phyloP scores from a whole-genome alignment of 495 filamentous ascomycete species.

The Apodospora peruviana region DNA sequence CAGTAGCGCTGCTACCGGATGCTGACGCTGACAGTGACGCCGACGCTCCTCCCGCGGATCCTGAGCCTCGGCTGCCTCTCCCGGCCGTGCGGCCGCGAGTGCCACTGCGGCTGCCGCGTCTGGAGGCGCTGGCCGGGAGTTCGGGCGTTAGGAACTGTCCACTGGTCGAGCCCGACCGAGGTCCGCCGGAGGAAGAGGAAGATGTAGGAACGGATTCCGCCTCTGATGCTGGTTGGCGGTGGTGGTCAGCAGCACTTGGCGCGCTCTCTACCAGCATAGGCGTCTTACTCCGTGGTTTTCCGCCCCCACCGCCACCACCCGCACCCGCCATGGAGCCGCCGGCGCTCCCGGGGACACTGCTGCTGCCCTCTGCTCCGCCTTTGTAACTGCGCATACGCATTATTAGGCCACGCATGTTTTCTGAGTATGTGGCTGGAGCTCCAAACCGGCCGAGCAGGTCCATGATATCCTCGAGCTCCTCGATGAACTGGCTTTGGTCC shows the following conservation, averaged over 20 bases:
- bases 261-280: conserved; percentile 6
- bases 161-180: not conserved
- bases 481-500: conserved; percentile 29
- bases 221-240: not conserved
- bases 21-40: not conserved
- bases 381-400: conserved; percentile 23
- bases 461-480: conserved; percentile 27
- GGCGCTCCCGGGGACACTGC: conserved; percentile 1
- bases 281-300: conserved; percentile 11
- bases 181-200: not conserved
- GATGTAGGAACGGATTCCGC: not conserved
- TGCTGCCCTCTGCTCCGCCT: not conserved
- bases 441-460: conserved; percentile 20
- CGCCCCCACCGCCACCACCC: not conserved
- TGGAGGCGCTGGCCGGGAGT: conserved; percentile 9
- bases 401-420: conserved; percentile 25
- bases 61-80: not conserved
- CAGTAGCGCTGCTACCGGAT: not conserved
- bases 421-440: conserved; percentile 21
- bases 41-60: not conserved
- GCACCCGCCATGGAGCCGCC: not conserved
- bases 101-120: conserved; percentile 4
- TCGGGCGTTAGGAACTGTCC: conserved; percentile 16
- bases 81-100: not conserved
- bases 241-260: not conserved